phyloP scores from a whole-genome alignment of 805 yeast genomes.

The Spencermartinsiella europaea region DNA sequence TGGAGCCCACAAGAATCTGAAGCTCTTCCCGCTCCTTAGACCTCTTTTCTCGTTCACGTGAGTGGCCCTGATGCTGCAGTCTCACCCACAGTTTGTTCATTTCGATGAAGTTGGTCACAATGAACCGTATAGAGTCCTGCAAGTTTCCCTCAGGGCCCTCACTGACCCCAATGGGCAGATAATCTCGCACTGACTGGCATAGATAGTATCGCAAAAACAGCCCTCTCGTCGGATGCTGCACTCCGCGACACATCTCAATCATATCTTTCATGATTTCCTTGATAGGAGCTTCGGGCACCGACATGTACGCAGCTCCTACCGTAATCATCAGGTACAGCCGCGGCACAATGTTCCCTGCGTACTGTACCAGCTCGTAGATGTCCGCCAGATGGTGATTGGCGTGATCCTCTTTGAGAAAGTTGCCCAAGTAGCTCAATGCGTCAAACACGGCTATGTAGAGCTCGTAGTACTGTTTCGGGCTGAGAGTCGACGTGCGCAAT shows the following conservation, averaged over 20 bases:
- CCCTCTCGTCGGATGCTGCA: conserved; percentile 92
- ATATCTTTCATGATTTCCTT: conserved; percentile 88
- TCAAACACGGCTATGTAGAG: conserved; percentile 80
- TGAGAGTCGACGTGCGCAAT: conserved; percentile 63
- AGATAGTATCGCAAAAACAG: conserved; percentile 83
- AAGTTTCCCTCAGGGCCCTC: conserved; percentile 36
- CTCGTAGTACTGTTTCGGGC: conserved; percentile 93
- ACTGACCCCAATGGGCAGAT: conserved; percentile 40
- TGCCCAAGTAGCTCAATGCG: conserved; percentile 63
- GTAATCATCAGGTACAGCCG: conserved; percentile 91
- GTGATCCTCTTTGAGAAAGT: conserved; percentile 61
- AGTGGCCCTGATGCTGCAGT: conserved; percentile 90
- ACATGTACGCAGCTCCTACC: conserved; percentile 85
- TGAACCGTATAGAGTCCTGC: conserved; percentile 68
- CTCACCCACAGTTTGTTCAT: conserved; percentile 99
- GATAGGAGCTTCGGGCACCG: conserved; percentile 69
- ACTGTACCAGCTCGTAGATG: conserved; percentile 89
- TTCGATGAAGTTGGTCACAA: conserved; percentile 83
- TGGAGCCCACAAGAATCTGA: conserved; percentile 88
- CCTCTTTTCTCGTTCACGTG: conserved; percentile 71
- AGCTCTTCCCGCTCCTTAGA: conserved; percentile 79
- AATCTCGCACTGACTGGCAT: conserved; percentile 73
- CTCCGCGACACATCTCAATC: conserved; percentile 97
- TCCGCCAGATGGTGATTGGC: conserved; percentile 75
- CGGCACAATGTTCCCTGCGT: conserved; percentile 86